Percentiles rank a stretch among this genome's conserved stretches.
Conservation (phyloP, 1,139 yeast genomes). For the Yamadazyma epiphylla region DNA sequence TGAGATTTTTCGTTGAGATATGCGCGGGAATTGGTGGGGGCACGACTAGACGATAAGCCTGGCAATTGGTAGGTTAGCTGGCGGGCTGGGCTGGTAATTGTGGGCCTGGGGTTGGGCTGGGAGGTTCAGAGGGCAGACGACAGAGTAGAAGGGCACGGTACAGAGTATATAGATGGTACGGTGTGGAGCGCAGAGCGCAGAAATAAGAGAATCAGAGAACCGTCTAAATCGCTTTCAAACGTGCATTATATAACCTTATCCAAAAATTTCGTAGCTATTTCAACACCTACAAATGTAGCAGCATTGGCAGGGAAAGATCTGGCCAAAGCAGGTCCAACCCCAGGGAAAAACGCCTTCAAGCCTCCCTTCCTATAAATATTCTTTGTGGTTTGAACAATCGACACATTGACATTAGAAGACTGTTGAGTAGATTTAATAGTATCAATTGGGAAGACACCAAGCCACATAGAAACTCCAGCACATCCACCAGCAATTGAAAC, state of each 20-base stretch:
- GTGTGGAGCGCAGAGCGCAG: too few species aligned
- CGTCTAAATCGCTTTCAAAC: too few species aligned
- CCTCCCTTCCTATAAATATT: constrained; percentile 71
- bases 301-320: constrained; percentile 98
- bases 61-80: too few species aligned
- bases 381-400: constrained; percentile 65
- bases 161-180: too few species aligned
- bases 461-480: constrained; percentile 97
- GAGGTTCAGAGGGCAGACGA: too few species aligned
- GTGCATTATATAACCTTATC: constrained; percentile 33
- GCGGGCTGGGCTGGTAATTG: too few species aligned
- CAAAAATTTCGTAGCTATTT: constrained; percentile 72
- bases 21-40: too few species aligned
- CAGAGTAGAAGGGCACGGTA: too few species aligned
- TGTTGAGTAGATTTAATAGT: constrained; percentile 88
- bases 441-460: constrained; percentile 92
- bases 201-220: too few species aligned
- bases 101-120: too few species aligned
- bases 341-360: constrained; percentile 92
- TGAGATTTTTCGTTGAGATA: neutral
- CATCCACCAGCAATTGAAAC: constrained; percentile 89
- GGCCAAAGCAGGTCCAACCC: constrained; percentile 91
- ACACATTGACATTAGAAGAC: constrained; percentile 54
- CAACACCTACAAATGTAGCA: constrained; percentile 95
- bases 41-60: too few species aligned